phyloP scores from a whole-genome alignment of 2,329 filamentous ascomycete species.

The Clarireedia hainanense region DNA sequence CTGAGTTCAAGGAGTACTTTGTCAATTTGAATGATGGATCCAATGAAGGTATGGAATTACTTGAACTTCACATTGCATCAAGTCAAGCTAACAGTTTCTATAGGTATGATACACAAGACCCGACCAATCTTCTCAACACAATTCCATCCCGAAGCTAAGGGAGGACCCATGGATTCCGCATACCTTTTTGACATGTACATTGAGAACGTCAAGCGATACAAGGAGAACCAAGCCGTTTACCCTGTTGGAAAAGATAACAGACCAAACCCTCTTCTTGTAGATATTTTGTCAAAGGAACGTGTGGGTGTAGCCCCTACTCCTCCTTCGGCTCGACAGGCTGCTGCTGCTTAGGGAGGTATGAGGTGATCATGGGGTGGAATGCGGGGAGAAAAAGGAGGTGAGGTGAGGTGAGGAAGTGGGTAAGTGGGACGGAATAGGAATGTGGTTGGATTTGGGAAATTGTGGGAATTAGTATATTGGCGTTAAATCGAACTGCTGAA shows the following conservation, averaged over 20 bases:
- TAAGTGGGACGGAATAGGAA: too few species aligned
- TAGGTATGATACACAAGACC: slow-evolving; percentile 84
- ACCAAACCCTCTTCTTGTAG: slow-evolving; percentile 79
- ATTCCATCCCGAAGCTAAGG: slow-evolving; percentile 98
- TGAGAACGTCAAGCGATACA: slow-evolving; percentile 82
- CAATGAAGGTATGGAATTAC: slow-evolving; percentile 63
- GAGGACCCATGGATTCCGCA: slow-evolving; percentile 88
- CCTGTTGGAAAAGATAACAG: slow-evolving; percentile 71
- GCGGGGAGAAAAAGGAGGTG: too few species aligned
- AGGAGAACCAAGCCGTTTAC: slow-evolving; percentile 68
- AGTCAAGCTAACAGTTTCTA: slow-evolving; percentile 13
- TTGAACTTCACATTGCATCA: neutral
- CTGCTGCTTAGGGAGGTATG: slow-evolving; percentile 7
- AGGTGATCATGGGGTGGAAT: too few species aligned
- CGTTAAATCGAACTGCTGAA: too few species aligned
- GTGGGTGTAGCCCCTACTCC: slow-evolving; percentile 59
- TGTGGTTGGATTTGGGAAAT: too few species aligned
- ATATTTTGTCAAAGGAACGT: slow-evolving; percentile 87
- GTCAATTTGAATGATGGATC: slow-evolving; percentile 96
- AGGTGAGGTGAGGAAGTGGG: too few species aligned
- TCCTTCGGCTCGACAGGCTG: slow-evolving; percentile 12
- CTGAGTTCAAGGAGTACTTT: slow-evolving; percentile 96
- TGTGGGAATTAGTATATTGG: too few species aligned
- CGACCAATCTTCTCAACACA: slow-evolving; percentile 97
- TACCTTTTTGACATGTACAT: slow-evolving; percentile 97